Evolutionary conservation across 169 alveolate genomes (phyloP), one percentile per base, ranked within the genome.

Genomic region (Theileria equi): DNA sequence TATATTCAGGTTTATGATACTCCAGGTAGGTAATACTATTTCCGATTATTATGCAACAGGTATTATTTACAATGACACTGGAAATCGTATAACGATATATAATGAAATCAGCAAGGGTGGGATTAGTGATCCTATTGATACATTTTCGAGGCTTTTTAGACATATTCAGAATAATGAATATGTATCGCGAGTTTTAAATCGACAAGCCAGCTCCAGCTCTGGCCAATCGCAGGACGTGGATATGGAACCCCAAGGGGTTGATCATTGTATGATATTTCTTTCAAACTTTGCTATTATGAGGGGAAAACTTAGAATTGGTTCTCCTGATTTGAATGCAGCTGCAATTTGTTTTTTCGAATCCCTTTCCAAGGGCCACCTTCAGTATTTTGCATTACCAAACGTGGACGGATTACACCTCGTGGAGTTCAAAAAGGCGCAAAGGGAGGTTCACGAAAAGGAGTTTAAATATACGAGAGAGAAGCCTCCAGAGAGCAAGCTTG

Each of bases 51-150:
- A n/a, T n/a, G n/a, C n/a, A n/a, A n/a, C n/a, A n/a, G n/a, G n/a
- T 13, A 13, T 13, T 13, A 48, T 48, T 13, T 48, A 13, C 16
- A 48, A 48, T 48, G 58, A 48, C 16, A n/a, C 13, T 48, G 58
- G n/a, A n/a, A n/a, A 48, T 13, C 13, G 29, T 48, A 36, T 48
- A 48, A 13, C 29, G 29, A 48, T 13, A 13, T 13, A n/a, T 48
- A n/a, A 13, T 48, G 58, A 13, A 13, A 13, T n/a, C 44, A 13
- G 13, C 13, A 13, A 48, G 13, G 44, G 16, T 13, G n/a, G n/a
- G n/a, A 13, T n/a, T 48, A n/a, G 44, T n/a, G 58, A 48, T n/a
- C 58, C 29, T 13, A 48, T 48, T 48, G 58, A 48, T 13, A 13
- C n/a, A 38, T 38, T 38, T 38, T 38, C 45, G 13, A 38, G n/a